Evolutionary conservation across 345 rosid species (phyloP), one percentile per base, ranked within the genome.

Genomic region (Linum tenue): DNA sequence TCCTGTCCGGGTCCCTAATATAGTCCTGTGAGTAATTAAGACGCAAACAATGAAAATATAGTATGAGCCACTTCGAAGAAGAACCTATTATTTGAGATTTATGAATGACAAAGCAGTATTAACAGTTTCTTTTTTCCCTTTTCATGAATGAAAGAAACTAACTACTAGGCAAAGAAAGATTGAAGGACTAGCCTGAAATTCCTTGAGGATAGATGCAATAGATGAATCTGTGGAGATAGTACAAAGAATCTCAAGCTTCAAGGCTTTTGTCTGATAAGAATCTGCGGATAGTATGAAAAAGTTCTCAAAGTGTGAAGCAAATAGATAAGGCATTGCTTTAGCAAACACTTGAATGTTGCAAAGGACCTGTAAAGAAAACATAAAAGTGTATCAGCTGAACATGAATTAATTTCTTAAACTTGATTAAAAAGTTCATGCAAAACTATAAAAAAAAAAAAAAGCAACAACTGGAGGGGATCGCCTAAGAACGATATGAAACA

Each of bases 181-280:
- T 37, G 9, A 17, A 36, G 58, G 59, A 15, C 56, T 69, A 76
- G 90, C 98, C 96, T 90, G 94, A 77, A 94, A 86, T 75, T 94
- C 99, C 77, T 76, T 88, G 72, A 90, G 80, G 76, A 88, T 74
- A 16, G 83, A 79, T 61, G 87, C 67, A 74, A 90, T 76, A 48
- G 96, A 86, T 48, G 81, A 85, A 62, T 85, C 84, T 50, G 88
- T 84, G 58, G 86, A 83, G 70, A 90, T 82, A 66, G 76, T 83
- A 77, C 95, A 86, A 74, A 94, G 88, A 72, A 94, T 88, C 81
- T 85, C 91, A 72, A 94, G 96, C 84, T 90, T 94, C 79, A 90
- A 78, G 56, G 89, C 84, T 83, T 81, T 94, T 62, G 81, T 84
- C 81, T 84, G 88, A 84, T 84, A 83, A 63, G 95, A 70, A 71